These are phyloP conservation scores for Gymnopus androsaceus DNA, from an alignment of 1,284 basidiomycete species.

Conservation along the genomic window DNA sequence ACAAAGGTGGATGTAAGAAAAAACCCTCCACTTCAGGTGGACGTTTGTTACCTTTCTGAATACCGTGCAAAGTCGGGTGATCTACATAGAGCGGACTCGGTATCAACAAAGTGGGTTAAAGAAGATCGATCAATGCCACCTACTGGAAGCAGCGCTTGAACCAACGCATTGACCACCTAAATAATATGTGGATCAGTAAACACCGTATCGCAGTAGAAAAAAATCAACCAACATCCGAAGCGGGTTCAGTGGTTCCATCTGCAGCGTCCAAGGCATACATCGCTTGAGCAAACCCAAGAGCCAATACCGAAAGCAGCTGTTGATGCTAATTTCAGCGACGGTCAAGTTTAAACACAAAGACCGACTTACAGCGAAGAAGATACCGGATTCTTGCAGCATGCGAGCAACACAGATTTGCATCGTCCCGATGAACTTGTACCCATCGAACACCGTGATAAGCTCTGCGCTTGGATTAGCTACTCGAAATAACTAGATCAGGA, in stretches of 20 bases:
- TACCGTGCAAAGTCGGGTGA: conserved; percentile 81
- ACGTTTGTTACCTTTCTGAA: conserved; percentile 44
- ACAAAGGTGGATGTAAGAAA: conserved; percentile 22
- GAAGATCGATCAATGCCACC: no score
- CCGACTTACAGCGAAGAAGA: conserved; percentile 81
- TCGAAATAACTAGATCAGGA: conserved; percentile 11
- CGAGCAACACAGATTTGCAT: conserved; percentile 86
- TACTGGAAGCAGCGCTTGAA: conserved; percentile 84
- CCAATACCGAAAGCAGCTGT: conserved; percentile 78
- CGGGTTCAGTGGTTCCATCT: conserved; percentile 72
- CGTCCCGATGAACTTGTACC: conserved; percentile 83
- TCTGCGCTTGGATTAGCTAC: conserved; percentile 44
- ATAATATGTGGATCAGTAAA: neutral
- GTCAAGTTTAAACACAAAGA: neutral
- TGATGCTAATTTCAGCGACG: conserved; percentile 1
- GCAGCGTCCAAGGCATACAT: conserved; percentile 90
- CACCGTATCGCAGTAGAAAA: neutral
- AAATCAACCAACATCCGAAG: conserved; percentile 40
- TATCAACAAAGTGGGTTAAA: neutral
- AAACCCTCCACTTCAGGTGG: no score
- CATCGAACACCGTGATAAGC: conserved; percentile 78
- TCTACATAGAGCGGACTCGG: conserved; percentile 38
- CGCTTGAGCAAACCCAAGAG: conserved; percentile 83
- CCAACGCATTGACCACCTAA: conserved; percentile 72
- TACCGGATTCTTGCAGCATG: conserved; percentile 91